These are phyloP conservation scores for Aspergillus ochraceus DNA, from an alignment of 2,329 filamentous ascomycete species.

Conservation along the genomic window DNA sequence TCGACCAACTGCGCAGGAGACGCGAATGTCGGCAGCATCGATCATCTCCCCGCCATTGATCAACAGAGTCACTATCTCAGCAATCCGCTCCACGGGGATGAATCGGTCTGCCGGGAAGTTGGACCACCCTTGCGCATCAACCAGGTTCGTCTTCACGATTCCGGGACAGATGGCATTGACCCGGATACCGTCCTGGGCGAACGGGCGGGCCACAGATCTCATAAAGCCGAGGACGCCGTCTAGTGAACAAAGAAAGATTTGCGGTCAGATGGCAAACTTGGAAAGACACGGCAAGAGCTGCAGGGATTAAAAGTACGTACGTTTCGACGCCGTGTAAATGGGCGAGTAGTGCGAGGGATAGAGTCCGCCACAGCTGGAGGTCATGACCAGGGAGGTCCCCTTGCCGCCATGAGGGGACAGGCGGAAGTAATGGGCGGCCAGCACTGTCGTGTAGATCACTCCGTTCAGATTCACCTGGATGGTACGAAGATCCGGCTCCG, in stretches of 20 bases:
- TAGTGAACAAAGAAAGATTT: neutral
- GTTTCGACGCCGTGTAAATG: neutral
- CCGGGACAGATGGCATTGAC: neutral
- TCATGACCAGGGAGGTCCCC: neutral
- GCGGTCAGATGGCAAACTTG: neutral
- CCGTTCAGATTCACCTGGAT: constrained; percentile 44
- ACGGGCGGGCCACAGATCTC: neutral
- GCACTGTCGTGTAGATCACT: constrained; percentile 42
- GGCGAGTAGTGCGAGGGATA: neutral
- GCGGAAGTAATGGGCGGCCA: constrained; percentile 45
- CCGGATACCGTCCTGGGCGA: neutral
- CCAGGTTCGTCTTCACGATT: neutral
- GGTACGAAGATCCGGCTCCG: neutral
- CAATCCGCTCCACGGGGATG: neutral
- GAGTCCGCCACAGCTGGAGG: neutral
- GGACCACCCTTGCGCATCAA: neutral
- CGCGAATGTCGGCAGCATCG: neutral
- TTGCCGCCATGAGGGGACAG: constrained; percentile 17
- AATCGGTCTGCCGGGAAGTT: neutral
- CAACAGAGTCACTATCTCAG: constrained; percentile 7
- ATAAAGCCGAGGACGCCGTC: neutral
- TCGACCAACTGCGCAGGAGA: neutral
- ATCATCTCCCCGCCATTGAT: neutral
- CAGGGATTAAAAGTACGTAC: neutral
- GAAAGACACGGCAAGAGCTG: too few species aligned